A percentile compares a stretch with the other conserved stretches of the same genome.
These are phyloP conservation scores for Penicillium mononematosum DNA, from an alignment of 495 filamentous ascomycete genomes.

Conservation along the genomic window DNA sequence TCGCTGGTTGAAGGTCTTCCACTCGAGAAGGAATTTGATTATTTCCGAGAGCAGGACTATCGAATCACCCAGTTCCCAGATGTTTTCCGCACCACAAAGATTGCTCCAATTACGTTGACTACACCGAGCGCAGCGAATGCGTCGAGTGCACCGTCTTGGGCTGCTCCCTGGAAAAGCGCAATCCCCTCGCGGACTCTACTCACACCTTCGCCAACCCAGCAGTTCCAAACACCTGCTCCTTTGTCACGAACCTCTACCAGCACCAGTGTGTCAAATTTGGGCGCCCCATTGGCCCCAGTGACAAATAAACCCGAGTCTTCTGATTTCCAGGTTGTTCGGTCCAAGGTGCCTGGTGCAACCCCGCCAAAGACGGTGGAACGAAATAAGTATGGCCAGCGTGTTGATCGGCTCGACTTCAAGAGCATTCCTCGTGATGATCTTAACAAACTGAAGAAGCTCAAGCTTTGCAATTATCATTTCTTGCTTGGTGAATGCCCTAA, in stretches of 20 bases:
- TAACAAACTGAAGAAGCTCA: constrained; percentile 62
- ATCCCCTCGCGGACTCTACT: constrained; percentile 36
- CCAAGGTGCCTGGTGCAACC: constrained; percentile 52
- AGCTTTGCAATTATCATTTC: constrained; percentile 85
- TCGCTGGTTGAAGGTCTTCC: constrained; percentile 74
- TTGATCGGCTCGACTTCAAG: constrained; percentile 56
- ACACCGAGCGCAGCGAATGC: not conserved
- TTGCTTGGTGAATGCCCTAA: constrained; percentile 72
- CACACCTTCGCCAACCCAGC: constrained; percentile 46
- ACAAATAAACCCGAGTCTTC: constrained; percentile 32
- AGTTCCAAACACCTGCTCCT: constrained; percentile 30
- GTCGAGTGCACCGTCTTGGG: constrained; percentile 37
- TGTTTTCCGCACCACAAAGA: constrained; percentile 67
- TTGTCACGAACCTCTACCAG: constrained; percentile 44
- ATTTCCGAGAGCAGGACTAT: constrained; percentile 50
- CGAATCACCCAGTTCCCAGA: constrained; percentile 58
- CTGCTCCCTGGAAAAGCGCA: constrained; percentile 36
- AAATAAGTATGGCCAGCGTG: constrained; percentile 72
- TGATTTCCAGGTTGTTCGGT: constrained; percentile 46
- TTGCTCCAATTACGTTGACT: constrained; percentile 23
- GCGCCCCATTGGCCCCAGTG: constrained; percentile 36
- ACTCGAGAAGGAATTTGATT: constrained; percentile 62
- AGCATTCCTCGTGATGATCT: constrained; percentile 58
- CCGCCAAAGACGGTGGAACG: constrained; percentile 57
- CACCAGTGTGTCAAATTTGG: constrained; percentile 38